Base-by-base conservation (phyloP, 2,329 filamentous ascomycete species). In the Aspergillus eucalypticola region DNA sequence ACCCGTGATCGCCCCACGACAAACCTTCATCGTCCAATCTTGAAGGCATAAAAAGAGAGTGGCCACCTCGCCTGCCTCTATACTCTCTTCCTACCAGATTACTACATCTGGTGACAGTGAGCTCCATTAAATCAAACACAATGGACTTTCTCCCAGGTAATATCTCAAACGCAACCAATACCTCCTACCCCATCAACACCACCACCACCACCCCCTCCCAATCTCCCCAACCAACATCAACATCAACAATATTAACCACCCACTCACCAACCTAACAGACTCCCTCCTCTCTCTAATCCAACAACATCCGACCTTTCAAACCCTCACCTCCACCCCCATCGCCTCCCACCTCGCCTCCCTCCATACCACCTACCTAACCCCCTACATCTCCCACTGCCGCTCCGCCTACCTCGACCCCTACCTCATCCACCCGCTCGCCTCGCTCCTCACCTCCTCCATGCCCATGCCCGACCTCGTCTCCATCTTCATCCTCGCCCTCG, bases 401-500 rank as follows among this genome's bases (percentile, higher is more conserved):
- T 8, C 58, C 38, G 49, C 61, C 48, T 64, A 64, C 56, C 49
- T 64, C 7, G 59, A 65, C 17, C 64, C 63, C 27, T 62, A 69
- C 55, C 65, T 75, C 54, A 58, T 65, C 25, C 61, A 63, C 55
- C 21, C 77, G 15, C 62, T 78, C 46, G 73, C 75, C 17, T 63
- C 62, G 13, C 67, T 79, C 27, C 66, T 78, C 58, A 64, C 73
- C 39, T 69, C 67, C 23, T 69, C 71, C 17, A 71, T 71, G 56
- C 71, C 71, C n/a, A 71, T 71, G 56, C 71, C 75, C 0, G 74
- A 78, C 56, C 64, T 80, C 29, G 46, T 73, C 48, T 74, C 75
- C 11, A 64, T 78, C 19, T 54, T 77, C 7, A 59, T 88, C 8
- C 78, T 90, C 3, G 76, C 88, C 48, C 66, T 87, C 29, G 77